These are phyloP conservation scores for Rhizophora mangle DNA, from an alignment of 345 rosid genomes.

Conservation along the genomic window DNA sequence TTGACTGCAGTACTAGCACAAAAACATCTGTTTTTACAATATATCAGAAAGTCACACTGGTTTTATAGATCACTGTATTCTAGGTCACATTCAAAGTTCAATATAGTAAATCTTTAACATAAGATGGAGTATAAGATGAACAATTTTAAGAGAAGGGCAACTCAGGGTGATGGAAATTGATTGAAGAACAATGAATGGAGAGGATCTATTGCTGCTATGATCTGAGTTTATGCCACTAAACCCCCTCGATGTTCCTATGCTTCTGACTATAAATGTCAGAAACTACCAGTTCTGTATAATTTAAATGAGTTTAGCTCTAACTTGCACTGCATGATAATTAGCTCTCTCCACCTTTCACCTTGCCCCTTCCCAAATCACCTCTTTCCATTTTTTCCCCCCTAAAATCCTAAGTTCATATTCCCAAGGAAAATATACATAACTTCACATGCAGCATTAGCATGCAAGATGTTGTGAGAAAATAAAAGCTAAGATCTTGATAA, in stretches of 20 bases:
- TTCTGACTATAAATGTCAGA: not conserved
- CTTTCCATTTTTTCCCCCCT: not conserved
- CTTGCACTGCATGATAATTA: not conserved
- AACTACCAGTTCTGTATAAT: not conserved
- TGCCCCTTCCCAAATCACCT: not conserved
- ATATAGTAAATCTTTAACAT: too few relatives aligned
- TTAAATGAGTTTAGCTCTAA: not conserved
- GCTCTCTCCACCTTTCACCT: not conserved
- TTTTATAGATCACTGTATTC: too few relatives aligned
- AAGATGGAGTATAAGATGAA: too few relatives aligned
- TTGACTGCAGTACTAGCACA: too few relatives aligned
- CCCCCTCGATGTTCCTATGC: not conserved
- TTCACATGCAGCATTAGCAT: not conserved
- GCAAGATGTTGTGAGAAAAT: not conserved
- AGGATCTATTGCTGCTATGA: too few relatives aligned
- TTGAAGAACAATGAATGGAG: not conserved
- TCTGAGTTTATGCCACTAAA: not conserved
- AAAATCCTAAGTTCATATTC: not conserved
- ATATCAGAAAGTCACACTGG: too few relatives aligned
- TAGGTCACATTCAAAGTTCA: too few relatives aligned
- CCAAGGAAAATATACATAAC: not conserved
- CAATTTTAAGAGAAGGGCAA: too few relatives aligned
- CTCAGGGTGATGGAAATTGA: not conserved
- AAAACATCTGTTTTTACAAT: too few relatives aligned
- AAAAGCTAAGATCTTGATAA: constrained; percentile 2